These are phyloP conservation scores for Mycena vulgaris DNA, from an alignment of 768 basidiomycete species.

Conservation along the genomic window DNA sequence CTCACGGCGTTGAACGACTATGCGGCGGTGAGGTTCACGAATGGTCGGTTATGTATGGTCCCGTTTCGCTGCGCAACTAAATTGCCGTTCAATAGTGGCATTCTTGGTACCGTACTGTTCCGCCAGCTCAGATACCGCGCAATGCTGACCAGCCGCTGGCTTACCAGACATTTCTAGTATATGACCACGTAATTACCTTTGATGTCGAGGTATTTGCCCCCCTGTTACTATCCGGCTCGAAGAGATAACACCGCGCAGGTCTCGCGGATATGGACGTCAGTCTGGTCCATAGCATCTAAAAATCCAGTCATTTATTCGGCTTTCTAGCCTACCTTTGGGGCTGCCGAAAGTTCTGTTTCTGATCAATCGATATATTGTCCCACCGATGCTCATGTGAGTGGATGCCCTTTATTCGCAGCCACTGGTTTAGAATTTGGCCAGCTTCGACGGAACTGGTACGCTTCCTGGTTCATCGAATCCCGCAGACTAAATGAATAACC, in stretches of 20 bases:
- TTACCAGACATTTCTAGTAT: slow-evolving; percentile 43
- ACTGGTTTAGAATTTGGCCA: slow-evolving; percentile 7
- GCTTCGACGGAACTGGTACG: slow-evolving; percentile 44
- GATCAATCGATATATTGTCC: slow-evolving; percentile 47
- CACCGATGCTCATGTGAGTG: slow-evolving; percentile 48
- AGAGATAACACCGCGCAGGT: slow-evolving; percentile 26
- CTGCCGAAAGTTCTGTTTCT: slow-evolving; percentile 48
- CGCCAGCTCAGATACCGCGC: background rate
- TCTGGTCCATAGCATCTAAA: no score
- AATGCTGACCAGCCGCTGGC: background rate
- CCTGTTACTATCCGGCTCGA: background rate
- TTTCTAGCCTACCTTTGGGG: slow-evolving; percentile 48
- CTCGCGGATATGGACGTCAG: slow-evolving; percentile 44
- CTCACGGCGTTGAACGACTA: slow-evolving; percentile 18
- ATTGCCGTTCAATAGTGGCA: slow-evolving; percentile 33
- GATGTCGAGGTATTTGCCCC: slow-evolving; percentile 39
- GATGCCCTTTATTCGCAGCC: background rate
- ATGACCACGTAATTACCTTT: slow-evolving; percentile 46
- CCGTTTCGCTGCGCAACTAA: no score
- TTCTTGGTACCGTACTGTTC: slow-evolving; percentile 31
- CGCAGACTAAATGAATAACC: background rate
- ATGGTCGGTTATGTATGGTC: slow-evolving; percentile 15
- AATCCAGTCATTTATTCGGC: background rate
- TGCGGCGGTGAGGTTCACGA: slow-evolving; percentile 20
- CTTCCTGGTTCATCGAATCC: slow-evolving; percentile 4